Percentiles rank a stretch among this genome's conserved stretches.
phyloP scores from a whole-genome alignment of 805 yeast species.

The Metschnikowia cubensis region DNA sequence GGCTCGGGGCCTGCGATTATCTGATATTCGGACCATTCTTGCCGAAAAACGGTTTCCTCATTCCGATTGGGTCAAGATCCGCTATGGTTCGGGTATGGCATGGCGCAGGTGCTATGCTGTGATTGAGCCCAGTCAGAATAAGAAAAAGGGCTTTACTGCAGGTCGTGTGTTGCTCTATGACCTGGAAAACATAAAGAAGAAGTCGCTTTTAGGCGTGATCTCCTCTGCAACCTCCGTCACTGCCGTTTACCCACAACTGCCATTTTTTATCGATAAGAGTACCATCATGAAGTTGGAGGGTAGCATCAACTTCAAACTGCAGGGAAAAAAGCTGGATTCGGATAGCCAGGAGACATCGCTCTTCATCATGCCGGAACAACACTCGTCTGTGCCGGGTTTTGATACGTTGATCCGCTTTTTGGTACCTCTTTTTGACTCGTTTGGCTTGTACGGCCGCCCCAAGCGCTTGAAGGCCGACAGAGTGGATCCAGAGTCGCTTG shows the following conservation, averaged over 20 bases:
- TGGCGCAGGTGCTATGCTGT: conserved; percentile 95
- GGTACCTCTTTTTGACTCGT: conserved; percentile 39
- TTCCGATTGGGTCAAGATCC: conserved; percentile 91
- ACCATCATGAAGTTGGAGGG: conserved; percentile 91
- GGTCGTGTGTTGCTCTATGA: conserved; percentile 82
- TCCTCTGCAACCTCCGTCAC: conserved; percentile 65
- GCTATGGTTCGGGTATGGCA: conserved; percentile 97
- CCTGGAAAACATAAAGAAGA: conserved; percentile 69
- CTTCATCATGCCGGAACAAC: conserved; percentile 44
- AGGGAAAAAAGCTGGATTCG: conserved; percentile 25
- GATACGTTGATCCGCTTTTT: conserved; percentile 45
- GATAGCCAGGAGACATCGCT: conserved; percentile 40
- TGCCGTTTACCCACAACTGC: conserved; percentile 90
- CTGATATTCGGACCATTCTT: conserved; percentile 81
- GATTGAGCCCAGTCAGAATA: conserved; percentile 63
- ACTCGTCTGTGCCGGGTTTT: conserved; percentile 45
- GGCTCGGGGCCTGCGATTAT: conserved; percentile 82
- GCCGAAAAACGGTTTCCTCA: conserved; percentile 82
- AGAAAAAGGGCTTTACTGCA: conserved; percentile 42
- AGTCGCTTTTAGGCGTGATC: conserved; percentile 74
- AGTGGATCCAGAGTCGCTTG: conserved; percentile 36
- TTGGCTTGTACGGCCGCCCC: conserved; percentile 46
- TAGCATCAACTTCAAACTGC: conserved; percentile 53
- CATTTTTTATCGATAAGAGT: conserved; percentile 74
- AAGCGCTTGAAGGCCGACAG: conserved; percentile 41